phyloP scores from a whole-genome alignment of 371 early-diverging fungal genomes.

The Parasitella parasitica region DNA sequence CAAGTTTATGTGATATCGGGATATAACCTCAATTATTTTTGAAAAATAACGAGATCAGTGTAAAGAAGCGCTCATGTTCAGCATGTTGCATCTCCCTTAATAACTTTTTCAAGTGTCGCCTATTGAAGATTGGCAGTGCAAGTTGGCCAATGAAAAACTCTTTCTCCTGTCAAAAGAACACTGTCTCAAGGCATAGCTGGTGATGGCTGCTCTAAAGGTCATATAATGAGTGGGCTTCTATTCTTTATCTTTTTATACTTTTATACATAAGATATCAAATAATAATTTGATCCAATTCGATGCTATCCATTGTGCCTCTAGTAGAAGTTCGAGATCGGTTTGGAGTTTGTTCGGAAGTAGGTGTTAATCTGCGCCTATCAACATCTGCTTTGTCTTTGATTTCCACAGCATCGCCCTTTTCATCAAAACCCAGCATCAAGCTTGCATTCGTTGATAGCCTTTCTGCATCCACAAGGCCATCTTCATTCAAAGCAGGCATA shows the following conservation, averaged over 20 bases:
- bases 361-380: neutral
- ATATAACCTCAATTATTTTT: neutral
- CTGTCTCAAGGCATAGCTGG: too few species aligned
- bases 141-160: too few species aligned
- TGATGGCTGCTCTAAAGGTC: too few species aligned
- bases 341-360: neutral
- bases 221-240: too few species aligned
- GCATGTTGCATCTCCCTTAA: neutral
- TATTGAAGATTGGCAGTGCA: neutral
- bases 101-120: neutral
- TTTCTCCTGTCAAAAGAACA: too few species aligned
- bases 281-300: conserved; percentile 1
- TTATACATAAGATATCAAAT: too few species aligned
- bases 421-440: conserved; percentile 1
- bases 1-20: neutral
- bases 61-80: neutral
- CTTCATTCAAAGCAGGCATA: neutral
- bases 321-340: conserved; percentile 11
- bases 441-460: neutral
- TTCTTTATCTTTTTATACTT: too few species aligned
- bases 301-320: conserved; percentile 4
- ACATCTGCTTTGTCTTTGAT: conserved; percentile 1
- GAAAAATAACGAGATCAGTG: neutral
- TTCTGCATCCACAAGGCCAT: neutral
- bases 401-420: conserved; percentile 4